phyloP scores from a whole-genome alignment of 2,329 filamentous ascomycete genomes.

The Aureobasidium sp. region DNA sequence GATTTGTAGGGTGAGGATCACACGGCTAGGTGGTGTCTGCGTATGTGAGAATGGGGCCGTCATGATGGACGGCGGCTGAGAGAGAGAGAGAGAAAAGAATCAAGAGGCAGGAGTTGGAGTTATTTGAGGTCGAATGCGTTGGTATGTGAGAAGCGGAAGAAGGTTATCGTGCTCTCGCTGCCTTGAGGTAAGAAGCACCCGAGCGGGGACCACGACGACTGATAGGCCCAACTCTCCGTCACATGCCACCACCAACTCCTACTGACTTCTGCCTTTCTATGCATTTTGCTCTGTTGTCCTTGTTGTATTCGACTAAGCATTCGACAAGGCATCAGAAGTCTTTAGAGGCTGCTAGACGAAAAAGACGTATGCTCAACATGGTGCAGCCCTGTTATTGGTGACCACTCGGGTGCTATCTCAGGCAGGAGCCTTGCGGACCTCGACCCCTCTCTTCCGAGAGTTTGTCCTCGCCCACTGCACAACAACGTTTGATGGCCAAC shows the following conservation, averaged over 20 bases:
- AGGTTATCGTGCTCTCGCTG: background rate
- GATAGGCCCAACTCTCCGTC: conserved; percentile 3
- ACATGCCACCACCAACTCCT: conserved; percentile 3
- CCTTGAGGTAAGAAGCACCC: background rate
- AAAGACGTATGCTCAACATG: background rate
- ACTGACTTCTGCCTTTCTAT: background rate
- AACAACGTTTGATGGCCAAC: too few species aligned
- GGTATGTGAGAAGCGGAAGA: background rate
- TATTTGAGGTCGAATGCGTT: background rate
- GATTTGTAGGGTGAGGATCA: background rate
- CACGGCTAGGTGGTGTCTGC: background rate
- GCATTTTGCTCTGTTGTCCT: background rate
- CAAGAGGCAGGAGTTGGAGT: background rate
- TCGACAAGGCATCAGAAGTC: background rate
- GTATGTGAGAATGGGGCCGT: background rate
- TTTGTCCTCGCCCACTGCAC: background rate
- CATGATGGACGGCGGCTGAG: background rate
- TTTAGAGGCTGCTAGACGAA: background rate
- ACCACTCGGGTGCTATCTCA: conserved; percentile 11
- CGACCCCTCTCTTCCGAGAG: background rate
- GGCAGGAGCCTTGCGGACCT: background rate
- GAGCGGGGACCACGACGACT: background rate
- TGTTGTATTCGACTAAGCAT: background rate
- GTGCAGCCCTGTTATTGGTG: background rate
- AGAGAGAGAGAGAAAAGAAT: background rate